Evolutionary conservation across 306 rosid genomes (phyloP), one percentile per base, ranked within the genome.

Genomic region (Pachyrhizus erosus): DNA sequence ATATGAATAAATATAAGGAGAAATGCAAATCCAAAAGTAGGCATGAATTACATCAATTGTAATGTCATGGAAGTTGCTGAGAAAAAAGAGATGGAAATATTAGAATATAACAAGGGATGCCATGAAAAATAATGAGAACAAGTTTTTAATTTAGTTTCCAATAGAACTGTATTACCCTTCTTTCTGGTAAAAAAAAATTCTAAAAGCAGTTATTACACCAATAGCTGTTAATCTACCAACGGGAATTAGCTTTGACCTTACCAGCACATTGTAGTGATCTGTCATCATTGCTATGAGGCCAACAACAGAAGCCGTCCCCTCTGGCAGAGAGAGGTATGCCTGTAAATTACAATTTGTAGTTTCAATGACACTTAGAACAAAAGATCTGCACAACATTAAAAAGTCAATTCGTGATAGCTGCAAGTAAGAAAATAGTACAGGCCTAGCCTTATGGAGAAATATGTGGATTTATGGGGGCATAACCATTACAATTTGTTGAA

Each of bases 281-380:
- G 80, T 82, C 85, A 82, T 82, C 85, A 82, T 82, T 75, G 85
- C 85, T 39, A 75, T 52, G 66, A 93, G 92, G 83, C 97, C 98
- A 84, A 93, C 91, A 18, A 91, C 94, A 54, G 98, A 91, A 79
- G 98, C 97, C 27, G 90, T 85, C 42, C 98, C 98, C 82, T 93
- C 98, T 73, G 98, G 98, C 77, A 93, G 84, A 75, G 98, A 91
- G 72, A 93, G 85, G 88, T 93, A 93, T n/a, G 97, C 97, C 98
- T 93, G 89, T 31, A 81, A 83, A 88, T 82, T 48, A 82, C 60
- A 82, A 52, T 49, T 9, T 37, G 23, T 64, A 49, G 51, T 74
- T 75, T 65, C 61, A 82, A 27, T 74, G 11, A 70, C 61, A 74
- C 80, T 64, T 82, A 39, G 52, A 18, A 68, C 21, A 18, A 64